Conservation (phyloP, 2,329 filamentous ascomycete genomes). For the Talaromyces atroroseus region DNA sequence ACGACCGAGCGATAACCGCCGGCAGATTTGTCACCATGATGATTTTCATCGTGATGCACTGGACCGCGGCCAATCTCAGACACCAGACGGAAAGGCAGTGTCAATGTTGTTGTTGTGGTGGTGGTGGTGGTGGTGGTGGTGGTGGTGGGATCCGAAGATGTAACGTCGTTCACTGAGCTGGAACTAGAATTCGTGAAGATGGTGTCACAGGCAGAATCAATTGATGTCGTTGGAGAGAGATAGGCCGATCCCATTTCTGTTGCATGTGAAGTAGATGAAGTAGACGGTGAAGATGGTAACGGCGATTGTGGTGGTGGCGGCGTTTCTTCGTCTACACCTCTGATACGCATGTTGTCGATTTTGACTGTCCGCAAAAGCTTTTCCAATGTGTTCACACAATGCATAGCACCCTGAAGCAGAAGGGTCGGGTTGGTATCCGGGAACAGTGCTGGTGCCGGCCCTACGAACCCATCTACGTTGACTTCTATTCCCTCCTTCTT, state of each 20-base stretch:
- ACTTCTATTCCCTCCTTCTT: slow-evolving; percentile 12
- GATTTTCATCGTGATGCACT: neutral
- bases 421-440: slow-evolving; percentile 14
- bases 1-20: slow-evolving; percentile 8
- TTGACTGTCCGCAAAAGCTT: slow-evolving; percentile 6
- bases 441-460: slow-evolving; percentile 10
- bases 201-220: slow-evolving; percentile 11
- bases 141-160: neutral
- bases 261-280: neutral
- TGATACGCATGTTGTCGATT: neutral
- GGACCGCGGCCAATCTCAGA: slow-evolving; percentile 11
- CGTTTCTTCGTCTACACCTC: neutral
- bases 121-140: neutral
- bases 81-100: slow-evolving; percentile 11
- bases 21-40: neutral
- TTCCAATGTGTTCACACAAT: slow-evolving; percentile 10
- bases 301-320: neutral
- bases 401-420: slow-evolving; percentile 10
- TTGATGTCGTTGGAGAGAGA: slow-evolving; percentile 9
- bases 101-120: neutral
- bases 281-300: neutral
- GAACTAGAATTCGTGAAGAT: slow-evolving; percentile 6
- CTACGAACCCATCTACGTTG: slow-evolving; percentile 10
- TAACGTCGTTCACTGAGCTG: neutral
- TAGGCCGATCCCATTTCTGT: neutral